Base-by-base conservation (phyloP, 345 rosid species). In the Linum tenue region DNA sequence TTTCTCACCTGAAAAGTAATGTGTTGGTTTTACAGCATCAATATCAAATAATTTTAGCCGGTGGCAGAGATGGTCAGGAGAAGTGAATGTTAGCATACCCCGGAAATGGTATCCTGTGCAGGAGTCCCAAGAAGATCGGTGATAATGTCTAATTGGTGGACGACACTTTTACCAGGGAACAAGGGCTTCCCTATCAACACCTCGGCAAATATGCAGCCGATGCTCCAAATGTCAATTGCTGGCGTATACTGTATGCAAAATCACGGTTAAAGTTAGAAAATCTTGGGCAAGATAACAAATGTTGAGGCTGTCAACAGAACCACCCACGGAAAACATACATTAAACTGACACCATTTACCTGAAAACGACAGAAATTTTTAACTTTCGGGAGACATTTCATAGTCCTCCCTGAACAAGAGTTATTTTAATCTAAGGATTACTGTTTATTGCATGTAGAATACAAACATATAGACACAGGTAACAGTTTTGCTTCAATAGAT, bases 321-420 rank as follows among this genome's bases (percentile, higher is more conserved):
- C 65, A 67, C 64, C 70, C 72, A 68, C 65, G 66, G 57, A 67
- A 69, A 76, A 66, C 62, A 50, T 69, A 77, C 76, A 78, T 22
- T 75, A 85, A 79, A 90, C 72, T 62, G 79, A 83, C 89, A 85
- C 82, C 31, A 73, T 22, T 88, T 94, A 90, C 96, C 95, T 88
- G 96, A 83, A 22, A 22, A 82, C 73, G 82, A 88, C 74, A 90
- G 92, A 81, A 67, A 62, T 81, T 76, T 84, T 88, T 94, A 88
- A 90, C 99, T 84, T 88, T 96, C 89, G 84, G 88, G 96, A 88
- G 92, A 88, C 90, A 80, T 48, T 48, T 92, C 97, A 94, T 77
- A 88, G 87, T 85, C 96, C 95, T 90, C 96, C 99, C 99, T 94
- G 94, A 94, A 94, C 90, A 88, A 88, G 86, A 94, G 86, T 80